phyloP scores from a whole-genome alignment of 1,284 basidiomycete species.

The Afroboletus lepidellus region DNA sequence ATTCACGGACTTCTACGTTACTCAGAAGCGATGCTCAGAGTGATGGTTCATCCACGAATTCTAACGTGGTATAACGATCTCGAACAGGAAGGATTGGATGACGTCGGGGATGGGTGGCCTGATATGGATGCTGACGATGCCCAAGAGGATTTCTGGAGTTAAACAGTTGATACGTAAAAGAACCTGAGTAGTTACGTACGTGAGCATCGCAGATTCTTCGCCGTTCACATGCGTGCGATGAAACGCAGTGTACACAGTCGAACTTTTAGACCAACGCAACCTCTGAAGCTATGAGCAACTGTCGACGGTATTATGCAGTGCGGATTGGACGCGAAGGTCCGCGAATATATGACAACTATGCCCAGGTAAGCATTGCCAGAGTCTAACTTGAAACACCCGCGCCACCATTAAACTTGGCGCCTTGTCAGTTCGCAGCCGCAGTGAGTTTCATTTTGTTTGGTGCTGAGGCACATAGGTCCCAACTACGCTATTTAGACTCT shows the following conservation, averaged over 20 bases:
- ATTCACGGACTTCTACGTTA: neutral
- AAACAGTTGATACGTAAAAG: too few relatives aligned
- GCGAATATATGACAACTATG: conserved; percentile 31
- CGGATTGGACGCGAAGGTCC: conserved; percentile 34
- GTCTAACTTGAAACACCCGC: too few relatives aligned
- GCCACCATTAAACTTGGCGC: too few relatives aligned
- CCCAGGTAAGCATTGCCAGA: conserved; percentile 22
- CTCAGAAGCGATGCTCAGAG: conserved; percentile 27
- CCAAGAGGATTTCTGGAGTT: conserved; percentile 11
- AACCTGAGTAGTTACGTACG: neutral
- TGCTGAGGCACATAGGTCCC: neutral
- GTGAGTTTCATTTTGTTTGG: conserved; percentile 15
- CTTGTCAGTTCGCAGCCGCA: conserved; percentile 24
- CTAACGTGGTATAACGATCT: conserved; percentile 28
- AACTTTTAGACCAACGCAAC: too few relatives aligned
- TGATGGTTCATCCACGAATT: conserved; percentile 50
- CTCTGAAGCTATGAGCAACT: conserved; percentile 14
- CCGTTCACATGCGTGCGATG: conserved; percentile 8
- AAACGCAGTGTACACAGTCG: too few relatives aligned
- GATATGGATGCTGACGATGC: conserved; percentile 24
- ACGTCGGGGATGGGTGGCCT: conserved; percentile 14
- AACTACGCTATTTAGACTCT: conserved; percentile 20
- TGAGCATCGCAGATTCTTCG: neutral
- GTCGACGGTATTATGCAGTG: conserved; percentile 36
- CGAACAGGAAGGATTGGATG: conserved; percentile 15